Percentiles rank a stretch among this genome's conserved stretches.
These are phyloP conservation scores for Psilocybe cyanescens DNA, from an alignment of 768 basidiomycete genomes.

Conservation along the genomic window DNA sequence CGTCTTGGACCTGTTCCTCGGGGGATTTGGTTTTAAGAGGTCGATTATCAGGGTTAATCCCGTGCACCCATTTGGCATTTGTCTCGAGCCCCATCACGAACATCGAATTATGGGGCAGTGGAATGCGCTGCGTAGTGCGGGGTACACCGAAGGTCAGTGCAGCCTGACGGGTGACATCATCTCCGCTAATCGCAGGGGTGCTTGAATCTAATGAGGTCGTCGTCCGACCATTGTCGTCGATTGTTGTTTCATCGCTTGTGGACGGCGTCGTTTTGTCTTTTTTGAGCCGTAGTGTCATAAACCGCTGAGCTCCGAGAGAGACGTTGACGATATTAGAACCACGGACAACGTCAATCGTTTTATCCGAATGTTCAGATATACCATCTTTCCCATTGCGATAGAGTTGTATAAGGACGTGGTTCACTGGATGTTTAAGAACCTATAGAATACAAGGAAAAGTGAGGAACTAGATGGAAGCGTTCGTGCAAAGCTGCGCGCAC, in stretches of 20 bases:
- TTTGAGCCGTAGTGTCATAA: slow-evolving; percentile 77
- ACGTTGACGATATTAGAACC: slow-evolving; percentile 82
- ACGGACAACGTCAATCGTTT: slow-evolving; percentile 80
- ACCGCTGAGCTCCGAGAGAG: slow-evolving; percentile 76
- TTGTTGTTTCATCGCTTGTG: not conserved
- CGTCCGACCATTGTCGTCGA: not conserved
- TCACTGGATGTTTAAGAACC: slow-evolving; percentile 63
- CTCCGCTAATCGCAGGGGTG: not conserved
- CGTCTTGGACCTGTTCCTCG: slow-evolving; percentile 57
- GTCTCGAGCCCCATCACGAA: slow-evolving; percentile 79
- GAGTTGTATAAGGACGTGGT: slow-evolving; percentile 83
- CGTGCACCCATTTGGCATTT: slow-evolving; percentile 77
- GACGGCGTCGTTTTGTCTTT: slow-evolving; percentile 38
- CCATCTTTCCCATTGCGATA: slow-evolving; percentile 82
- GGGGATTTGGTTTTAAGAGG: slow-evolving; percentile 52
- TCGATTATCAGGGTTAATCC: slow-evolving; percentile 78
- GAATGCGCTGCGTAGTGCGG: slow-evolving; percentile 61
- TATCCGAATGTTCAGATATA: slow-evolving; percentile 88
- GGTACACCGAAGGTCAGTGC: slow-evolving; percentile 22
- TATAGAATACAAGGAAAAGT: slow-evolving; percentile 8
- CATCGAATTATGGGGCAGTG: slow-evolving; percentile 81
- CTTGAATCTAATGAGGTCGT: not conserved
- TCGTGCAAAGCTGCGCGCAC: slow-evolving; percentile 18
- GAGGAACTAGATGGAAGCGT: not conserved
- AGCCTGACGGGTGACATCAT: not conserved